phyloP scores from a whole-genome alignment of 192 early-diverging fungal species.

The Spizellomyces sp. region DNA sequence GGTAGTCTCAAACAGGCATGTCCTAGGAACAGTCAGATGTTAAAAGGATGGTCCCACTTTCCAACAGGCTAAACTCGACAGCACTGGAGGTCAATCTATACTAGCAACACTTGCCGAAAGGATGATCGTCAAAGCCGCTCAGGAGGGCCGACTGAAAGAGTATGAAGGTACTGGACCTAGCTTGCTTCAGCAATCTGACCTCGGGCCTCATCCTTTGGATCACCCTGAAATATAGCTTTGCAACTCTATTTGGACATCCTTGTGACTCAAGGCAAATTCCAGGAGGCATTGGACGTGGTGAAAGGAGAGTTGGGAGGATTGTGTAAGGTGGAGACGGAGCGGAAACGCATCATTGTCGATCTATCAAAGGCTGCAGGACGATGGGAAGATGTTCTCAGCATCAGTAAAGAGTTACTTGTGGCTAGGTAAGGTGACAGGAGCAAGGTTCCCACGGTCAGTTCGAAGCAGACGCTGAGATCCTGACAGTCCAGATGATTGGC shows the following conservation, averaged over 20 bases:
- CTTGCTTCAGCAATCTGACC: neutral
- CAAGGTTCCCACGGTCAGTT: neutral
- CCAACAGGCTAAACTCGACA: conserved; percentile 10
- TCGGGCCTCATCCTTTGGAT: neutral
- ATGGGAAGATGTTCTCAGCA: conserved; percentile 14
- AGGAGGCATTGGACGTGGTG: conserved; percentile 67
- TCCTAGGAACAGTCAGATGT: neutral
- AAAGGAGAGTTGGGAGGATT: conserved; percentile 61
- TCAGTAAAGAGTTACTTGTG: conserved; percentile 28
- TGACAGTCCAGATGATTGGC: conserved; percentile 76
- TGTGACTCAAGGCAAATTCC: conserved; percentile 66
- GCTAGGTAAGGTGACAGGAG: conserved; percentile 9
- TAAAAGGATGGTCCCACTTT: neutral
- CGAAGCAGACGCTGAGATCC: conserved; percentile 11
- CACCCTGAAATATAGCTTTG: conserved; percentile 56
- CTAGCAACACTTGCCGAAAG: conserved; percentile 68
- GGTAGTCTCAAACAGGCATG: conserved; percentile 36
- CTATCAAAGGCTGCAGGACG: conserved; percentile 33
- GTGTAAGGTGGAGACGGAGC: conserved; percentile 76
- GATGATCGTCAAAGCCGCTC: conserved; percentile 77
- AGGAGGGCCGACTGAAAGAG: conserved; percentile 64
- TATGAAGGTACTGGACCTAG: conserved; percentile 58
- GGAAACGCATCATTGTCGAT: conserved; percentile 39
- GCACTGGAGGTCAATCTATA: neutral
- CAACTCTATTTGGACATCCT: conserved; percentile 77